Evolutionary conservation across 352 stramenopile species (phyloP).

Genomic region (Phytophthora palmivora): DNA sequence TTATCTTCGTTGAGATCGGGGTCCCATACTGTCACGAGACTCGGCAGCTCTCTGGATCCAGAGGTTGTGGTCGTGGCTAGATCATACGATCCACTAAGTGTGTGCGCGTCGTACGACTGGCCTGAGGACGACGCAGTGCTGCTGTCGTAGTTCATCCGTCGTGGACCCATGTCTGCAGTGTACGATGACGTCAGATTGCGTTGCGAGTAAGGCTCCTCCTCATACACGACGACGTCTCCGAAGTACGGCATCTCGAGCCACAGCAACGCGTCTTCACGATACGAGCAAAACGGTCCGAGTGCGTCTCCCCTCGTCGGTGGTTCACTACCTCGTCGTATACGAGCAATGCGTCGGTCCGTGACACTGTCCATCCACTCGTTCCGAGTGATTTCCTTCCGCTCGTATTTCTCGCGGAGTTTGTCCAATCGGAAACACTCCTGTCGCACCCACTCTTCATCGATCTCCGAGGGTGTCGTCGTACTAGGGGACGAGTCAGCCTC

Average conservation of each 20-base stretch:
- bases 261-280: slow-evolving; percentile 82
- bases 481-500: slow-evolving; percentile 75
- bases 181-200: slow-evolving; percentile 66
- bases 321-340: slow-evolving; percentile 83
- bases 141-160: slow-evolving; percentile 48
- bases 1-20: slow-evolving; percentile 91
- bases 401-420: slow-evolving; percentile 91
- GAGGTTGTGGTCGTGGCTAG: slow-evolving; percentile 33
- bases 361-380: slow-evolving; percentile 94
- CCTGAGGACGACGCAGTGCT: slow-evolving; percentile 25
- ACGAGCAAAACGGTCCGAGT: slow-evolving; percentile 80
- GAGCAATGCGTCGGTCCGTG: slow-evolving; percentile 84
- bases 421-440: slow-evolving; percentile 86
- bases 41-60: slow-evolving; percentile 46
- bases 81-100: slow-evolving; percentile 60
- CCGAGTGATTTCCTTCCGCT: slow-evolving; percentile 84
- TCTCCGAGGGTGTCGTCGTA: slow-evolving; percentile 73
- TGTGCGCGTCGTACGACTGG: slow-evolving; percentile 50
- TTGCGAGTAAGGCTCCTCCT: slow-evolving; percentile 92
- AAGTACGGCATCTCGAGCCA: slow-evolving; percentile 94
- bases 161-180: slow-evolving; percentile 49
- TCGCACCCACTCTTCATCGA: slow-evolving; percentile 74
- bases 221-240: slow-evolving; percentile 91
- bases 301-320: slow-evolving; percentile 72
- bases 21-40: slow-evolving; percentile 84